Percentiles rank a stretch among this genome's conserved stretches.
Conservation (phyloP, 805 yeast species). For the Hanseniaspora opuntiae region DNA sequence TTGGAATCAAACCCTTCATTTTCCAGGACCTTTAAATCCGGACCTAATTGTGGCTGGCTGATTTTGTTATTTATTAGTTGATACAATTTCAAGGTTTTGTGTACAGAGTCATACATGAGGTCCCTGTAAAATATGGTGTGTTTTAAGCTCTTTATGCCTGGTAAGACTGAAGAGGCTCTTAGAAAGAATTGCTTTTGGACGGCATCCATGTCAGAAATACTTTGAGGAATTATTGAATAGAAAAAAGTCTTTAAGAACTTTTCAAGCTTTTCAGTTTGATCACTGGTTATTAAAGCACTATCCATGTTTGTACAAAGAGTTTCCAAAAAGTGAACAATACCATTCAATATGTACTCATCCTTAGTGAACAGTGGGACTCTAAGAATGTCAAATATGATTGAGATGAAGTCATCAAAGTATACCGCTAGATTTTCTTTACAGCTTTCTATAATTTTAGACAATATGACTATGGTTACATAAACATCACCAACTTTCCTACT, state of each 20-base stretch:
- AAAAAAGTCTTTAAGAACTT: constrained; percentile 25
- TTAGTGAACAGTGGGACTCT: constrained; percentile 28
- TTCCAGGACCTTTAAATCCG: not conserved
- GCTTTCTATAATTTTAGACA: constrained; percentile 53
- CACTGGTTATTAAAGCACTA: constrained; percentile 37
- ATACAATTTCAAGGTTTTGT: constrained; percentile 18
- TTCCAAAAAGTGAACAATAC: constrained; percentile 34
- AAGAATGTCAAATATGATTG: constrained; percentile 42
- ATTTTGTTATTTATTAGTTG: constrained; percentile 11
- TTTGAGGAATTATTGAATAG: constrained; percentile 14
- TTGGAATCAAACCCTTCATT: not conserved
- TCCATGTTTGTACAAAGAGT: constrained; percentile 42
- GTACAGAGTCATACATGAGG: constrained; percentile 20
- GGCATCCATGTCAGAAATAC: not conserved
- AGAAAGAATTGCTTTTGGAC: constrained; percentile 15
- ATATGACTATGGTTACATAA: constrained; percentile 63
- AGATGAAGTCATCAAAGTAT: constrained; percentile 56
- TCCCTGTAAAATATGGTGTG: constrained; percentile 22
- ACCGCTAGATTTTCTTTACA: constrained; percentile 77
- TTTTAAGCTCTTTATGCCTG: constrained; percentile 21
- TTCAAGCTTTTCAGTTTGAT: constrained; percentile 9
- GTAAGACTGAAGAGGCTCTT: constrained; percentile 24
- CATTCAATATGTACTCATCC: constrained; percentile 51
- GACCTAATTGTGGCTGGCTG: not conserved
- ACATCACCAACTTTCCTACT: constrained; percentile 63